Evolutionary conservation across 768 basidiomycete genomes (phyloP).

Genomic region (Xerocomellus amylosporus): DNA sequence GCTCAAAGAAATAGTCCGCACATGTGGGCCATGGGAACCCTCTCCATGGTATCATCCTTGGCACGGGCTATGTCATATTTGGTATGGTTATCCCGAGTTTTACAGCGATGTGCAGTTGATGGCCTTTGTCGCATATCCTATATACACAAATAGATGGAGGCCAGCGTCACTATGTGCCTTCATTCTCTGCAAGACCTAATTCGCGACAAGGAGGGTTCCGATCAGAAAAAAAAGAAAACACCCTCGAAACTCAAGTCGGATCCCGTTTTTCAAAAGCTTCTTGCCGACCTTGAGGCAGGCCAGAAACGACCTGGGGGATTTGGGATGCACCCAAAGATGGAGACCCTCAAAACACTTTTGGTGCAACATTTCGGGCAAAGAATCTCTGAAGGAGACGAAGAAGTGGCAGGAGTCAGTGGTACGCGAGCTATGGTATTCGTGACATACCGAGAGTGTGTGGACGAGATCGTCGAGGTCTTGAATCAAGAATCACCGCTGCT

Average conservation of each 20-base stretch:
- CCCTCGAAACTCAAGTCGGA: constrained; percentile 47
- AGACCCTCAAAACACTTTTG: constrained; percentile 68
- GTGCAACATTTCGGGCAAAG: constrained; percentile 66
- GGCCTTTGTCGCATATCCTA: not conserved
- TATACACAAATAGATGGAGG: constrained; percentile 60
- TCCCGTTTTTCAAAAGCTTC: constrained; percentile 58
- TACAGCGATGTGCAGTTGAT: not conserved
- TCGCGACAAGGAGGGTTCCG: constrained; percentile 37
- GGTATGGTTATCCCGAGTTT: constrained; percentile 42
- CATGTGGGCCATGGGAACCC: constrained; percentile 47
- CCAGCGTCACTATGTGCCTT: constrained; percentile 77
- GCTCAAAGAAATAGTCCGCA: constrained; percentile 35
- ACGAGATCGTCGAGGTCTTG: constrained; percentile 82
- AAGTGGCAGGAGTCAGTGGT: constrained; percentile 21
- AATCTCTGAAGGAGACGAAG: constrained; percentile 43
- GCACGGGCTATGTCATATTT: constrained; percentile 88
- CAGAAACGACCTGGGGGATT: constrained; percentile 46
- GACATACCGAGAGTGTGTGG: constrained; percentile 85
- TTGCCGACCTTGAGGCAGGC: constrained; percentile 66
- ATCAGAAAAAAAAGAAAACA: constrained; percentile 37
- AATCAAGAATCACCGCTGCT: constrained; percentile 76
- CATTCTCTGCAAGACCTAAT: constrained; percentile 53
- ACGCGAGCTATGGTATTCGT: constrained; percentile 94
- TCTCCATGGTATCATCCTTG: constrained; percentile 55
- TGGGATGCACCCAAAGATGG: constrained; percentile 88